Base-by-base conservation (phyloP, 176 grass and related monocot genomes). In the Pharus latifolius region DNA sequence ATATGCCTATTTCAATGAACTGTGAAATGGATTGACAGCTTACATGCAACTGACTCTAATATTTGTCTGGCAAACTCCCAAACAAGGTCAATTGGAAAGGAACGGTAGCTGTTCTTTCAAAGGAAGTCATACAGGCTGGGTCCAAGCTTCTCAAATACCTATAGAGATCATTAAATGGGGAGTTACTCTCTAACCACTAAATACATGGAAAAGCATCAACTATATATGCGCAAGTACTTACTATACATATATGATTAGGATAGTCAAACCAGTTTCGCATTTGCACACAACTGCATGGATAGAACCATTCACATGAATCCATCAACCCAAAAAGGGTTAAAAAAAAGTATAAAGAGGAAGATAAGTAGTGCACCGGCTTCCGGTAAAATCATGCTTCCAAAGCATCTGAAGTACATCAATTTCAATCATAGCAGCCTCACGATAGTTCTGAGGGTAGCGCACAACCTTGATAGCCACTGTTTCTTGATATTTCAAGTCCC, bases 191-290 rank as follows among this genome's bases (percentile, higher is more conserved):
- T 65, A 26, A 27, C 18, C 71, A 35, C 70, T 11, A 43, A 32
- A 69, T 75, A 49, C 42, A 65, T n/a, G 19, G 11, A 65, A 29
- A 78, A 70, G 43, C 40, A 59, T 43, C 65, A 69, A 44, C 42
- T 74, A 73, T 60, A 76, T 76, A 84, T 77, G 62, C 82, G 87
- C 69, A 82, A 89, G 75, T 91, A 98, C 89, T 98, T 92, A 98
- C 94, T 80, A 98, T 98, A 90, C 94, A 98, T 80, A 90, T 90
- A 90, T 98, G 94, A 85, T 98, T 93, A 87, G 83, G 89, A 88
- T 93, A 98, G 89, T 93, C 94, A 90, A 93, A 98, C 89, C 89
- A 98, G 88, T 91, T 90, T 90, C 80, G 86, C 43, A 98, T 98
- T 90, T 93, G 94, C 89, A 98, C 94, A 98, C 86, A 98, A 79